Evolutionary conservation across 2,329 filamentous ascomycete genomes (phyloP).

Genomic region (Alternaria gaisen): DNA sequence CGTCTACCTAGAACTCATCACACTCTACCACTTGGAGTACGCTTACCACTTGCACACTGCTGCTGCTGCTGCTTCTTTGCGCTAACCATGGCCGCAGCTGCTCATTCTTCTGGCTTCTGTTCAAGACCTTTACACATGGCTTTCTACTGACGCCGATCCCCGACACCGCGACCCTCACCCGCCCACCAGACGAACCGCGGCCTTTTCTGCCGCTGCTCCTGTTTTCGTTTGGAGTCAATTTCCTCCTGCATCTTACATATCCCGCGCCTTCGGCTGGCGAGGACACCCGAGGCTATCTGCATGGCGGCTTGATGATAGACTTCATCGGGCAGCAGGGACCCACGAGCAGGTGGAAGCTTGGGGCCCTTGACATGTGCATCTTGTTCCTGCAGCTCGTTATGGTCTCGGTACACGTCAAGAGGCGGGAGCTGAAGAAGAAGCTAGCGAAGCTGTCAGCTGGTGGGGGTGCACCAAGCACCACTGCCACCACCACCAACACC

Average conservation of each 20-base stretch:
- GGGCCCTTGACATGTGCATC: constrained; percentile 63
- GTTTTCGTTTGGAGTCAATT: constrained; percentile 63
- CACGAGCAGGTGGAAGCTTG: constrained; percentile 61
- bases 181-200: constrained; percentile 60
- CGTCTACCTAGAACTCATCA: constrained; percentile 68
- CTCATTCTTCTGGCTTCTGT: constrained; percentile 64
- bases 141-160: constrained; percentile 68
- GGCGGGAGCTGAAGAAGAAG: constrained; percentile 57
- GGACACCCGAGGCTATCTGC: constrained; percentile 63
- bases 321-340: constrained; percentile 70
- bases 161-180: constrained; percentile 53
- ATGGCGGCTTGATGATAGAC: constrained; percentile 70
- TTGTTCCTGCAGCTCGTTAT: constrained; percentile 65
- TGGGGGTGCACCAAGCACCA: constrained; percentile 18
- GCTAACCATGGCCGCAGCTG: constrained; percentile 54
- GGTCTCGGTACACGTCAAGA: constrained; percentile 63
- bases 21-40: constrained; percentile 71
- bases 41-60: constrained; percentile 28
- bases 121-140: constrained; percentile 65
- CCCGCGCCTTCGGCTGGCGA: constrained; percentile 56
- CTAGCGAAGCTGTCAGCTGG: constrained; percentile 37
- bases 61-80: not conserved
- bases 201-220: constrained; percentile 64
- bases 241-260: constrained; percentile 61
- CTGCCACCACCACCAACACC: not conserved